Conservation (phyloP, 371 early-diverging fungal species). For the Aphelidium insulamus region DNA sequence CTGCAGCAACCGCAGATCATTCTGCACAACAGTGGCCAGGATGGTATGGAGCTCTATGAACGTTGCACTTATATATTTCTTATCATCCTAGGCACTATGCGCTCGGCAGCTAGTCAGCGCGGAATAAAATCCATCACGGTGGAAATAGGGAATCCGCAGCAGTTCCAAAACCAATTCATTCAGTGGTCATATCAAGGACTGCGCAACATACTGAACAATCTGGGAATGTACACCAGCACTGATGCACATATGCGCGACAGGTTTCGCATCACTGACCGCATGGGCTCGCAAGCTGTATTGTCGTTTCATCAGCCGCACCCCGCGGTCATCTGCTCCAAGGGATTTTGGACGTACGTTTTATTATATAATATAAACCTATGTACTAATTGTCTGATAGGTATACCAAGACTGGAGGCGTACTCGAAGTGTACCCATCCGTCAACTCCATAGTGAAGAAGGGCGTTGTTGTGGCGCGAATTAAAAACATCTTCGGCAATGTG, state of each 20-base stretch:
- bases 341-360: conserved; percentile 11
- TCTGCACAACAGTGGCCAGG: conserved; percentile 31
- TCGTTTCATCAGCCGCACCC: conserved; percentile 5
- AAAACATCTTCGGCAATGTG: conserved; percentile 78
- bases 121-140: conserved; percentile 73
- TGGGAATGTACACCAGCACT: conserved; percentile 19
- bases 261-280: too few relatives aligned
- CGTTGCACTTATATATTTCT: too few relatives aligned
- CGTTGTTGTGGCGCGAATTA: conserved; percentile 65
- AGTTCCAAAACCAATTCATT: conserved; percentile 20
- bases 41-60: conserved; percentile 8
- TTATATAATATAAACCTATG: conserved; percentile 5
- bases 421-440: conserved; percentile 63
- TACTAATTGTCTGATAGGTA: conserved; percentile 7
- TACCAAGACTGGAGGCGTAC: conserved; percentile 40
- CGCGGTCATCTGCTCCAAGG: conserved; percentile 10
- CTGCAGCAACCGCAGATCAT: conserved; percentile 71
- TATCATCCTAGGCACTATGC: conserved; percentile 32
- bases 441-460: conserved; percentile 67
- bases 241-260: too few relatives aligned
- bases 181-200: conserved; percentile 24
- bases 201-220: conserved; percentile 18
- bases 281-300: conserved; percentile 1
- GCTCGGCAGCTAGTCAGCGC: conserved; percentile 53
- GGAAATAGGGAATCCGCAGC: conserved; percentile 27